Percentiles rank a stretch among this genome's conserved stretches.
phyloP scores from a whole-genome alignment of 169 alveolate species.

The Ichthyophthirius multifiliis region DNA sequence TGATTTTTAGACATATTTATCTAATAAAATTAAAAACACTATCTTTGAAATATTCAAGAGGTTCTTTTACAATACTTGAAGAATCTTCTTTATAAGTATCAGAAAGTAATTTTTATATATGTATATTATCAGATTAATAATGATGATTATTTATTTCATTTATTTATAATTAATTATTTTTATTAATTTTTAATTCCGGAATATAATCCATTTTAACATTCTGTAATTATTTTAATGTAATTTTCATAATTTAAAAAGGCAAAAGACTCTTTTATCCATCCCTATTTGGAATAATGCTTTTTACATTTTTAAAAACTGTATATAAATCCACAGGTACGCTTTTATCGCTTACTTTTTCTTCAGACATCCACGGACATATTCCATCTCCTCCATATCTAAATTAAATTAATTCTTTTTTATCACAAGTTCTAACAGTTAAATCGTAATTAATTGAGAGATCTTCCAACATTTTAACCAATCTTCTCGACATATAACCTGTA shows the following conservation, averaged over 20 bases:
- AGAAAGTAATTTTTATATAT: not conserved
- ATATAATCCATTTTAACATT: not conserved
- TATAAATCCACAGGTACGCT: not conserved
- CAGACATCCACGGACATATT: constrained; percentile 81
- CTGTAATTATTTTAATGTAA: not conserved
- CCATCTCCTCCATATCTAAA: constrained; percentile 99
- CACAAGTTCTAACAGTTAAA: constrained; percentile 94
- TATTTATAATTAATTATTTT: too few relatives aligned
- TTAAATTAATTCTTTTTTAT: constrained; percentile 93
- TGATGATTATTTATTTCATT: too few relatives aligned
- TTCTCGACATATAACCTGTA: constrained; percentile 99
- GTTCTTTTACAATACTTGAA: not conserved
- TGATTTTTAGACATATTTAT: constrained; percentile 1
- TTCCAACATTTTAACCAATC: constrained; percentile 95
- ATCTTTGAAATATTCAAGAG: not conserved
- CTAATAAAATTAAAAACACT: constrained; percentile 1
- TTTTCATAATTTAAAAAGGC: not conserved
- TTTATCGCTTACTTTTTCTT: constrained; percentile 30
- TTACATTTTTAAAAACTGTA: not conserved
- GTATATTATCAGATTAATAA: not conserved
- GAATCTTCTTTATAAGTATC: not conserved
- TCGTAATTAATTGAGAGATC: constrained; percentile 96
- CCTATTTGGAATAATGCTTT: not conserved
- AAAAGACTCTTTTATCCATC: not conserved
- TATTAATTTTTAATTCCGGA: not conserved